Conservation (phyloP, 441 rosid species). For the Populus trichocarpa region DNA sequence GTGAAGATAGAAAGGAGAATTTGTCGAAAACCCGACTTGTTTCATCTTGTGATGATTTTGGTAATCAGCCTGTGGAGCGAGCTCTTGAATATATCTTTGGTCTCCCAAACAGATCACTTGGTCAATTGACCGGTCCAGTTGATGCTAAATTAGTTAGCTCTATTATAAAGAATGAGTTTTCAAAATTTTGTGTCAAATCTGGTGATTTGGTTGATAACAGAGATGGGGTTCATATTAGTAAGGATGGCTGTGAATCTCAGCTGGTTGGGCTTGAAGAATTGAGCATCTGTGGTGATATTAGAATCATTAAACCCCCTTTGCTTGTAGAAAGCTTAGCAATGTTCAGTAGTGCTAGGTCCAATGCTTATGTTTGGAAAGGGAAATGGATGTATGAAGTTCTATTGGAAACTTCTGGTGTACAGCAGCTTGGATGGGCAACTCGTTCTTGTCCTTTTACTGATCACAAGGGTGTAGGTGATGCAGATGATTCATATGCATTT, state of each 20-base stretch:
- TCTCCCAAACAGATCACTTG: conserved; percentile 61
- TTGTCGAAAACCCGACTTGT: conserved; percentile 53
- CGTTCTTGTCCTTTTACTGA: conserved; percentile 85
- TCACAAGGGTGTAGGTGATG: conserved; percentile 97
- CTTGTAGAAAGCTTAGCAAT: conserved; percentile 89
- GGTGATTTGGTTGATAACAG: conserved; percentile 31
- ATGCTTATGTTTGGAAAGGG: conserved; percentile 91
- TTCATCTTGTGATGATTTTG: conserved; percentile 73
- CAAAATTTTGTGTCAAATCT: conserved; percentile 21
- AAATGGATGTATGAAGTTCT: conserved; percentile 98
- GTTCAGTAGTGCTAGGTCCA: conserved; percentile 87
- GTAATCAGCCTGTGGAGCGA: conserved; percentile 70
- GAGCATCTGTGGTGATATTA: conserved; percentile 82
- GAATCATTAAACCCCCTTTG: conserved; percentile 60
- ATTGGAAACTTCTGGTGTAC: conserved; percentile 90
- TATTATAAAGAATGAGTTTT: conserved; percentile 56
- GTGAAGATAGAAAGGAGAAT: conserved; percentile 60
- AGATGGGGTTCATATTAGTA: conserved; percentile 59
- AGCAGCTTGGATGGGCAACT: conserved; percentile 98
- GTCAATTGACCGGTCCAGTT: conserved; percentile 45
- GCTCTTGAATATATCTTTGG: conserved; percentile 80
- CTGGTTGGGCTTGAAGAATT: conserved; percentile 61
- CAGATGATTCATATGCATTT: conserved; percentile 96
- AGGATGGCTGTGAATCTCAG: conserved; percentile 42
- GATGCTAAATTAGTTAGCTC: conserved; percentile 40